A percentile compares a stretch with the other conserved stretches of the same genome.
These are phyloP conservation scores for Ophiognomonia clavigignenti-juglandacearum DNA, from an alignment of 2,329 filamentous ascomycete species.

Conservation along the genomic window DNA sequence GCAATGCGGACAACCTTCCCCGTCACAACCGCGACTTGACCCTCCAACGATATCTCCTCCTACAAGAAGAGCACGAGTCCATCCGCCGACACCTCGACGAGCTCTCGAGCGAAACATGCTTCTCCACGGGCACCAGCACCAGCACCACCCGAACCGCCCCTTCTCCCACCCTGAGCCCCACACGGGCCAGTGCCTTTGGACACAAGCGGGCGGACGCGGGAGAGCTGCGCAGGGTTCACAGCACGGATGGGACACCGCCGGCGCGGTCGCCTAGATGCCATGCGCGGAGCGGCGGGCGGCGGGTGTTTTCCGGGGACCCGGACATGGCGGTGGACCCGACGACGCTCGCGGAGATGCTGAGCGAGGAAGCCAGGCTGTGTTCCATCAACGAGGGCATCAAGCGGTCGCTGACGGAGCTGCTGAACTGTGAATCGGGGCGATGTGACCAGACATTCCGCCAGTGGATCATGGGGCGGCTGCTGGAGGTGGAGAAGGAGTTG, in stretches of 20 bases:
- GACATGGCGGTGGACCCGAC: slow-evolving; percentile 43
- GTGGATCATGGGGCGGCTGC: slow-evolving; percentile 54
- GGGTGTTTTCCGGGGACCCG: slow-evolving; percentile 27
- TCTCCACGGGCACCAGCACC: no score
- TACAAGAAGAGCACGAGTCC: slow-evolving; percentile 51
- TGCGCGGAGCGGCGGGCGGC: slow-evolving; percentile 28
- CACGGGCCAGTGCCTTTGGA: background rate
- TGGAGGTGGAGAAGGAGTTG: slow-evolving; percentile 57
- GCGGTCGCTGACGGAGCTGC: slow-evolving; percentile 54
- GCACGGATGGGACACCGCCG: slow-evolving; percentile 19
- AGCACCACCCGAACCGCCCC: slow-evolving; percentile 35
- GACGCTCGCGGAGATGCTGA: slow-evolving; percentile 43
- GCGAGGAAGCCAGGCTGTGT: slow-evolving; percentile 48
- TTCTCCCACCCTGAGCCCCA: slow-evolving; percentile 18
- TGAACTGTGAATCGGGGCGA: slow-evolving; percentile 55
- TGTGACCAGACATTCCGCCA: slow-evolving; percentile 46
- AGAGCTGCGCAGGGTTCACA: slow-evolving; percentile 15
- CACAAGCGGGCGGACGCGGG: slow-evolving; percentile 15
- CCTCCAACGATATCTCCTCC: slow-evolving; percentile 49
- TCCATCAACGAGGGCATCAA: slow-evolving; percentile 59
- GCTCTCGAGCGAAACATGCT: slow-evolving; percentile 34
- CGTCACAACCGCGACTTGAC: slow-evolving; percentile 40
- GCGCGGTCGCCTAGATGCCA: no score
- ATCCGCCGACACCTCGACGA: slow-evolving; percentile 47
- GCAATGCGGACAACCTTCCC: slow-evolving; percentile 11